Evolutionary conservation across 306 rosid species (phyloP), one percentile per base, ranked within the genome.

Genomic region (Rosa rugosa): DNA sequence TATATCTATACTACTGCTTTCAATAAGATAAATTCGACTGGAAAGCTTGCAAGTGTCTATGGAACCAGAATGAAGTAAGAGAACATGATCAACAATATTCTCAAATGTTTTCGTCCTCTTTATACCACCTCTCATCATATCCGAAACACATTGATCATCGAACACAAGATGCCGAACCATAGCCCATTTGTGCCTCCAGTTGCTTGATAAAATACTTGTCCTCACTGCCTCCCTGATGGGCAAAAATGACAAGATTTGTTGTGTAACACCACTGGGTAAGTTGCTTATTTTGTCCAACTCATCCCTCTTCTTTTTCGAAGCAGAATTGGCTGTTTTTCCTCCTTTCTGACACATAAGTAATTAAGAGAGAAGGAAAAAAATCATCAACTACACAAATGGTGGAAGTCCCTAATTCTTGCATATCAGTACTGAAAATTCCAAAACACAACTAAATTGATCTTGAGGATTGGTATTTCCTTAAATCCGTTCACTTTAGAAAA

Each of bases 131-230:
- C 4, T 56, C 1, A 1, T n/a, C 12, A 22, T 3, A 3, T 2
- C 5, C 20, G 31, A 25, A 11, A 60, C 7, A 25, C 38, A 60
- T 0, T 23, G 36, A 60, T 56, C 71, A 73, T 85, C 88, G 8
- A 89, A 89, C 84, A 82, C 87, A 51, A 89, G 87, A 82, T 71
- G 77, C 7, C 87, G 88, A 36, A 87, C 70, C 2, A 75, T 71
- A 4, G 90, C 80, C 91, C 94, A 86, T 83, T 75, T 87, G 83
- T 80, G 88, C 77, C 88, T 87, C 94, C 94, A 90, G 62, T 77
- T 84, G 49, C 89, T 86, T 8, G 90, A 87, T 50, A 90, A 81
- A 76, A 84, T 51, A 65, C 94, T 87, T 45, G 94, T 90, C 71
- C 78, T 84, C 57, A 90, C 86, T 0, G 94, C 94, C 59, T 90